These are phyloP conservation scores for Arthonia radiata DNA, from an alignment of 495 filamentous ascomycete species.

Conservation along the genomic window DNA sequence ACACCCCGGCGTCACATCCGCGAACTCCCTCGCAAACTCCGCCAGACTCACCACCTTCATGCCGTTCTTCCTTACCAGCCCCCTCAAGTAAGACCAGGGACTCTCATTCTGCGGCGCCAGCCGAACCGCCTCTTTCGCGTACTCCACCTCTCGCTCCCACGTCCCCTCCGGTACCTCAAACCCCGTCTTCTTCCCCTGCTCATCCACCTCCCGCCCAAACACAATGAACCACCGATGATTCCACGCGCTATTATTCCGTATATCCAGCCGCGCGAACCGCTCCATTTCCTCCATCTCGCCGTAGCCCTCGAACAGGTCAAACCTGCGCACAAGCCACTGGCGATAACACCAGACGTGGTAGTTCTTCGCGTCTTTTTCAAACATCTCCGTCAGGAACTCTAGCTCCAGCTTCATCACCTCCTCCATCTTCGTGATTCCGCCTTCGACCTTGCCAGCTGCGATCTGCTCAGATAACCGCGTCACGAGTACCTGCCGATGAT, in stretches of 20 bases:
- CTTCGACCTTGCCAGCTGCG: too few species aligned
- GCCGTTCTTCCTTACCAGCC: constrained; percentile 40
- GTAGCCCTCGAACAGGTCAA: constrained; percentile 39
- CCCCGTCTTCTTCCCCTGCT: constrained; percentile 47
- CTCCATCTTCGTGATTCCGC: too few species aligned
- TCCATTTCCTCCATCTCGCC: constrained; percentile 49
- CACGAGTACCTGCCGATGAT: constrained; percentile 85
- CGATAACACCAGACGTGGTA: constrained; percentile 94
- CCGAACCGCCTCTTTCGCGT: constrained; percentile 39
- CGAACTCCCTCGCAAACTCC: constrained; percentile 41
- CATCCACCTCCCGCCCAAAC: constrained; percentile 39
- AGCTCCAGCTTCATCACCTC: too few species aligned
- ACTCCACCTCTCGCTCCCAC: too few species aligned
- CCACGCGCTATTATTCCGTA: constrained; percentile 93
- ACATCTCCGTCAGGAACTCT: constrained; percentile 57
- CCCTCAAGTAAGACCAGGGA: constrained; percentile 76
- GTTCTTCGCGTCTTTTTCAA: constrained; percentile 75
- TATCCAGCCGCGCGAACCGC: constrained; percentile 42
- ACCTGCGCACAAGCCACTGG: constrained; percentile 73
- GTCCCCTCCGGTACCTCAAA: constrained; percentile 21
- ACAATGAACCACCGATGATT: constrained; percentile 84
- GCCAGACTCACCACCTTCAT: constrained; percentile 30
- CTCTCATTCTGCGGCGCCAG: constrained; percentile 81
- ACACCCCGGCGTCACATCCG: constrained; percentile 24
- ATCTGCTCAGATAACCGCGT: too few species aligned